phyloP scores from a whole-genome alignment of 2,329 filamentous ascomycete species.

The Arachnomyces sp. region DNA sequence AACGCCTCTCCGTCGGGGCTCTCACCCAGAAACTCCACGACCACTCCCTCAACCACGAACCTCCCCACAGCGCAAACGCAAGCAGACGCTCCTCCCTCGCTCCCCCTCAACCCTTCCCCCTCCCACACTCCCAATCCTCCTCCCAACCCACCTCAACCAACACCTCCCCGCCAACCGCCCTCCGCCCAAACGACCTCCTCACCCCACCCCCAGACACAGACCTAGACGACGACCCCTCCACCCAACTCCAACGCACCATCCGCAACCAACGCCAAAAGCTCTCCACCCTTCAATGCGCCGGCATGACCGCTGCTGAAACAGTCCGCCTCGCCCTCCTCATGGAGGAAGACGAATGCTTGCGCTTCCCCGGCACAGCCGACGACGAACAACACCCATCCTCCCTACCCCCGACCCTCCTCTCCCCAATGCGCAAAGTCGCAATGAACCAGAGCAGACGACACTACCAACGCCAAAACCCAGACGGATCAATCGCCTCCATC shows the following conservation, averaged over 20 bases:
- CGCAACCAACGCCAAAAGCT: conserved; percentile 33
- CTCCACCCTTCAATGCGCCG: conserved; percentile 32
- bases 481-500: too few relatives aligned
- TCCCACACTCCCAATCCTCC: conserved; percentile 4
- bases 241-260: conserved; percentile 13
- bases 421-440: too few relatives aligned
- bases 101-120: conserved; percentile 1
- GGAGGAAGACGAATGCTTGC: conserved; percentile 13
- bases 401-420: neutral
- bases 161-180: conserved; percentile 2
- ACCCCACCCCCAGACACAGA: neutral
- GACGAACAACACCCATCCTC: conserved; percentile 14
- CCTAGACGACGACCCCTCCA: neutral
- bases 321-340: conserved; percentile 28
- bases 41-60: conserved; percentile 27
- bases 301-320: conserved; percentile 26
- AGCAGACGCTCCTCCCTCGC: conserved; percentile 1
- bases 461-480: conserved; percentile 4
- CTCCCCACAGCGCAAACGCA: conserved; percentile 7
- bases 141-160: conserved; percentile 2
- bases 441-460: neutral
- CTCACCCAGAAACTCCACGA: conserved; percentile 34
- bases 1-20: conserved; percentile 31
- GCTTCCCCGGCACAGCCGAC: conserved; percentile 1
- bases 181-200: conserved; percentile 1